Base-by-base conservation (phyloP, 73 alveolate genomes). In the Breviolum minutum region DNA sequence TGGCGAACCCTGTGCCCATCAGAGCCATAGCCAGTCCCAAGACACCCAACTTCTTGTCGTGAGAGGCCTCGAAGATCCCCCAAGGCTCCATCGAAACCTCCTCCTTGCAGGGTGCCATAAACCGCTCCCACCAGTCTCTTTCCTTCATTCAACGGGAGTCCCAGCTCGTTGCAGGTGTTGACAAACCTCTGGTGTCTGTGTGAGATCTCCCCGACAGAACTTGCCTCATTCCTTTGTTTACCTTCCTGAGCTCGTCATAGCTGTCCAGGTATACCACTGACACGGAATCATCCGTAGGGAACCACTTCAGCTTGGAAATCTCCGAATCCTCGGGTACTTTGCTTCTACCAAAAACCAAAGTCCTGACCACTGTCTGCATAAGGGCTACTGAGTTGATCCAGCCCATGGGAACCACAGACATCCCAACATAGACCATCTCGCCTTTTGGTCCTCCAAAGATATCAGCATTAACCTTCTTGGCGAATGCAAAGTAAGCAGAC, bases 201-300 rank as follows among this genome's bases (percentile, higher is more conserved):
- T 0, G 85, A 80, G 19, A n/a, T 22, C 40, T 6, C 16, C 32
- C 89, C 89, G 12, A 12, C n/a, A 76, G 85, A 63, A 76, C 54
- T 3, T 40, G 5, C 54, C 54, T 40, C 0, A 0, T 2, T 40
- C 54, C 54, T 40, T 40, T 40, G 16, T 24, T 76, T 5, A 76
- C 14, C 62, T 5, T 22, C 17, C 85, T 14, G 63, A 76, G 63
- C 62, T 76, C 85, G 30, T 76, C 85, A 20, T n/a, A 76, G 62
- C 85, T 76, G 62, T 76, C 85, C 26, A 76, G 85, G 85, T 76
- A 76, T 26, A 76, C 85, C 60, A 76, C 85, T 3, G 85, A 76
- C 13, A 76, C 62, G 5, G 85, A 76, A 63, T 76, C 85, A 19
- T 76, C 85, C 63, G 0, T 61, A 27, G 85, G 85, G 17, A 76